Conservation (phyloP, 495 filamentous ascomycete species). For the Halenospora varia region DNA sequence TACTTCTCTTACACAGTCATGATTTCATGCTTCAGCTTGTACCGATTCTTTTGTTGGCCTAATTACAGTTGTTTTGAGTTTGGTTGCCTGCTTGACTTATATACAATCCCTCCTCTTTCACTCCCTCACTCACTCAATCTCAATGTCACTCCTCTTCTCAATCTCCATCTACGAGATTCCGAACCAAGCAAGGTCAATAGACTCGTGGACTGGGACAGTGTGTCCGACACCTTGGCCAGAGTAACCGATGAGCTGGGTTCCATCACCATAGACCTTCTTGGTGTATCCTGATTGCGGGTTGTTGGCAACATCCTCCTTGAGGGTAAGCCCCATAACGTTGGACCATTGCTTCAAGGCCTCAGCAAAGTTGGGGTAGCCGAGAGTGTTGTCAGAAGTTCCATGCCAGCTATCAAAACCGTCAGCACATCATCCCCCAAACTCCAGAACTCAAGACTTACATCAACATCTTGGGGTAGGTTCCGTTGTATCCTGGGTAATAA, state of each 20-base stretch:
- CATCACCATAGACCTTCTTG: conserved; percentile 48
- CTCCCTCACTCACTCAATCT: not conserved
- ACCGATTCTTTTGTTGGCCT: not conserved
- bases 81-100: not conserved
- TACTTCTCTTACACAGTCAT: no score
- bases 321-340: conserved; percentile 25
- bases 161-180: conserved; percentile 30
- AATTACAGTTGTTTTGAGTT: not conserved
- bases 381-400: conserved; percentile 42
- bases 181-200: conserved; percentile 46
- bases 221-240: conserved; percentile 45
- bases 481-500: conserved; percentile 47
- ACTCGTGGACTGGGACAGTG: conserved; percentile 40
- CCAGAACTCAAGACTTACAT: conserved; percentile 30
- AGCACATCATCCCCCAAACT: not conserved
- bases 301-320: conserved; percentile 22
- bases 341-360: conserved; percentile 46
- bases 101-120: not conserved
- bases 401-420: conserved; percentile 35
- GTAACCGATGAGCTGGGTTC: conserved; percentile 42
- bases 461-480: conserved; percentile 42
- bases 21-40: not conserved
- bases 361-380: conserved; percentile 44
- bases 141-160: not conserved
- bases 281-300: conserved; percentile 44